Base-by-base conservation (phyloP, 2,329 filamentous ascomycete genomes). In the Chrysosporium keratinophilum region DNA sequence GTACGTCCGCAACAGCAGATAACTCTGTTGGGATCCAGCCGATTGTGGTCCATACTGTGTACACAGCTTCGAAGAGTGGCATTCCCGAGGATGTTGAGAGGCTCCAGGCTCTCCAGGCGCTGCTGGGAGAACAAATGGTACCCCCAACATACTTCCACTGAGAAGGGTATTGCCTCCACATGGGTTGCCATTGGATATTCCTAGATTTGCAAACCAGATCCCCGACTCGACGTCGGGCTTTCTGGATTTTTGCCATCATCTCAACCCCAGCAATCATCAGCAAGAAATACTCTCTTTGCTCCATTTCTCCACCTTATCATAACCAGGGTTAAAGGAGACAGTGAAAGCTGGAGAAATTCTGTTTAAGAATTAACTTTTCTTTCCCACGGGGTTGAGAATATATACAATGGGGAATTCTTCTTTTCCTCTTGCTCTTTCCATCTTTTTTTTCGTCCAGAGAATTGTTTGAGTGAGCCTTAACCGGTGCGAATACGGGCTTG, bases 291-390 rank as follows among this genome's bases (percentile, higher is more conserved):
- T 35, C 17, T 34, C 6, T 41, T 35, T 33, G 41, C 20, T 49
- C 48, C 20, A 33, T 34, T 31, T 19, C 48, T 50, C 48, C 48
- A 43, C 37, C 20, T 19, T n/a, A 3, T 11, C 41, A n/a, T 40
- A 23, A 50, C 48, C 48, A 50, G 48, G 48, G 34, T 41, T 31
- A 10, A 12, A 20, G 3, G 15, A 50, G 5, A 50, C 3, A 12
- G 14, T 20, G 7, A 28, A 43, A 50, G 37, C 23, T 19, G 48
- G 48, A 37, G 39, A 50, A 50, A 41, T 19, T 50, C 17, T 50
- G 20, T 9, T 34, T 23, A 5, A 34, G 41, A n/a, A 23, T 43
- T 43, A 31, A 19, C 20, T 45, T 45, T 45, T n/a, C 10, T 39
- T 39, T 23, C 45, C 33, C 20, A 15, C 1, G 23, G 23, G 23